Percentiles rank a stretch among this genome's conserved stretches.
Conservation (phyloP, 768 basidiomycete genomes). For the Boletus vinaceobasis region DNA sequence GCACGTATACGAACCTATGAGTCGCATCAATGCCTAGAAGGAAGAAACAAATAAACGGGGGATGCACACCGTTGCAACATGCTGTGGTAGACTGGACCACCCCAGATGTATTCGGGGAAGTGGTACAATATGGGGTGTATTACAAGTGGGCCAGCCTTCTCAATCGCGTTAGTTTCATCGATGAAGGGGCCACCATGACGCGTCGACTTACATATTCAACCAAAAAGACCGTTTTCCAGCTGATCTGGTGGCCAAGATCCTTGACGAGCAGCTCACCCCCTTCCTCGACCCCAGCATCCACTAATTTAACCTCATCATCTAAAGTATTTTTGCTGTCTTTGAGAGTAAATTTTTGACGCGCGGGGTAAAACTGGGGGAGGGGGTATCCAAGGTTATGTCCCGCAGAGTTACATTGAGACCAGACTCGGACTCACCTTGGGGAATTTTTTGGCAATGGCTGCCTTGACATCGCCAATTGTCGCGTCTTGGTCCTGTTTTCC, state of each 20-base stretch:
- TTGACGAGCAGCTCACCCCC: slow-evolving; percentile 74
- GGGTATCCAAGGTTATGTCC: background rate
- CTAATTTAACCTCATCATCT: slow-evolving; percentile 59
- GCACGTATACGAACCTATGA: slow-evolving; percentile 60
- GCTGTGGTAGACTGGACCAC: slow-evolving; percentile 67
- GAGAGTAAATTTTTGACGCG: slow-evolving; percentile 71
- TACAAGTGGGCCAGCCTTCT: slow-evolving; percentile 78
- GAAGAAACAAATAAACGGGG: background rate
- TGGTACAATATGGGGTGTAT: slow-evolving; percentile 86
- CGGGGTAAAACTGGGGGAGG: slow-evolving; percentile 55
- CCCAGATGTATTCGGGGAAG: slow-evolving; percentile 68
- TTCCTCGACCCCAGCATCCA: slow-evolving; percentile 51
- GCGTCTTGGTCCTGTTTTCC: slow-evolving; percentile 42
- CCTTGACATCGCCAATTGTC: slow-evolving; percentile 70
- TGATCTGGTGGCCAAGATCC: slow-evolving; percentile 87
- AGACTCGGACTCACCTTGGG: slow-evolving; percentile 39
- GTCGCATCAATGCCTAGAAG: background rate
- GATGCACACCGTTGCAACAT: slow-evolving; percentile 64
- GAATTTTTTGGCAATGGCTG: slow-evolving; percentile 51
- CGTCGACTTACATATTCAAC: slow-evolving; percentile 82
- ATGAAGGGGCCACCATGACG: background rate
- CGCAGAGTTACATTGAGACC: background rate
- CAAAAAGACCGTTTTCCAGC: slow-evolving; percentile 86
- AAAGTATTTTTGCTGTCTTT: slow-evolving; percentile 61
- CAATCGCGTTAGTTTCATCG: background rate